Evolutionary conservation across 164 flowering plant species (phyloP), one percentile per base, ranked within the genome.

Genomic region (grape (Vitis vinifera)): DNA sequence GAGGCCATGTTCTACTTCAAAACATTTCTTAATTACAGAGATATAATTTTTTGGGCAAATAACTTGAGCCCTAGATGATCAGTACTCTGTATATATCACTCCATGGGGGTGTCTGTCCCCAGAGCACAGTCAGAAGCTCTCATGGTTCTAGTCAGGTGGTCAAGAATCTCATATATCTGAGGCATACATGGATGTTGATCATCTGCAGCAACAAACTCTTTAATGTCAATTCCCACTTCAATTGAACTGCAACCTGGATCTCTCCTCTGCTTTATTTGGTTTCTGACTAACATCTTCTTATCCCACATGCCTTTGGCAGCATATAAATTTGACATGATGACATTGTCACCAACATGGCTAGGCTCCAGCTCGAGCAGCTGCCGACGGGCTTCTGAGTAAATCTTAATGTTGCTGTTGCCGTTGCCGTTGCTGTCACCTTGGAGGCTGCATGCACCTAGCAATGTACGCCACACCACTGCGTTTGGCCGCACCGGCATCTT

Each of bases 221-320:
- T 74, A 48, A 84, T 71, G 10, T 27, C 58, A 29, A 63, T 76
- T 51, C 68, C 76, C n/a, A 80, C 63, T 68, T 79, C 80, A 29
- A 85, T 78, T 15, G 74, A 75, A 63, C 86, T 85, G 63, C 82
- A 82, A 50, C 86, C 86, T n/a, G 89, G 86, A 72, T 56, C 71
- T 63, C 78, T 77, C 49, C 82, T 69, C 51, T 66, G 56, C 69
- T 59, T 78, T 9, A 79, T 73, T 61, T 23, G 72, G 14, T 67
- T 66, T 68, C 87, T 84, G 47, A 69, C 69, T 10, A 7, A 23
- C 23, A 55, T 29, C 47, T 81, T 81, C 61, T 80, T 67, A 17
- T 71, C 76, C 88, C 87, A 83, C 78, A 79, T 69, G 4, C 85
- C 84, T 63, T 75, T 76, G 0, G 79, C 76, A 23, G 88, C 83